Percentiles rank a stretch among this genome's conserved stretches.
phyloP scores from a whole-genome alignment of 2,329 filamentous ascomycete species.

The Claviceps monticola region DNA sequence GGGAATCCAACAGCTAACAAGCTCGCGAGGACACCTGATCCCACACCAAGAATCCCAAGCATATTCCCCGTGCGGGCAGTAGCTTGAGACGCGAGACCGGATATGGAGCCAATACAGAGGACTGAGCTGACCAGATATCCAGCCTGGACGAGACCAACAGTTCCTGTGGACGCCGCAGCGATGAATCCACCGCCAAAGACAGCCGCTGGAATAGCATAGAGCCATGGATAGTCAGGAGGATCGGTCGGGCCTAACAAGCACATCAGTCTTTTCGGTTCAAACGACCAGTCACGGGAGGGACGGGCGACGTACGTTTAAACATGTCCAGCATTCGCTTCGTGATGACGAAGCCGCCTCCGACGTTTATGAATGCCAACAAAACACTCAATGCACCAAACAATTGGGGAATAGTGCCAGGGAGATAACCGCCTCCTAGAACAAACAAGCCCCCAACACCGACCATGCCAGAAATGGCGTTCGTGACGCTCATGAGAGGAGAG shows the following conservation, averaged over 20 bases:
- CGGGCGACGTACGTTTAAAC: conserved; percentile 50
- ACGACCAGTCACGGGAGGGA: conserved; percentile 7
- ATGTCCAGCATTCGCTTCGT: conserved; percentile 91
- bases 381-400: conserved; percentile 66
- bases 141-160: conserved; percentile 72
- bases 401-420: conserved; percentile 69
- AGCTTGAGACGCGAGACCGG: conserved; percentile 64
- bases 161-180: conserved; percentile 65
- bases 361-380: conserved; percentile 74
- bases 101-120: conserved; percentile 74
- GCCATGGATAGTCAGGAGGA: conserved; percentile 76
- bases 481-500: conserved; percentile 83
- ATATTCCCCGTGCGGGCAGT: conserved; percentile 79
- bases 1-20: conserved; percentile 70
- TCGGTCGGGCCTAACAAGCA: conserved; percentile 51
- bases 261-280: background rate
- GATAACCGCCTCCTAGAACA: conserved; percentile 69
- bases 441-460: conserved; percentile 82
- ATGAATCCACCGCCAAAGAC: conserved; percentile 73
- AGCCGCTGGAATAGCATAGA: conserved; percentile 65
- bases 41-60: conserved; percentile 74
- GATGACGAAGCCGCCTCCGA: conserved; percentile 79
- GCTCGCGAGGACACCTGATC: conserved; percentile 70
- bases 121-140: conserved; percentile 77
- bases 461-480: conserved; percentile 86